Percentiles rank a stretch among this genome's conserved stretches.
phyloP scores from a whole-genome alignment of 225 moss, liverwort and hornwort species.

The Lunularia cruciata region DNA sequence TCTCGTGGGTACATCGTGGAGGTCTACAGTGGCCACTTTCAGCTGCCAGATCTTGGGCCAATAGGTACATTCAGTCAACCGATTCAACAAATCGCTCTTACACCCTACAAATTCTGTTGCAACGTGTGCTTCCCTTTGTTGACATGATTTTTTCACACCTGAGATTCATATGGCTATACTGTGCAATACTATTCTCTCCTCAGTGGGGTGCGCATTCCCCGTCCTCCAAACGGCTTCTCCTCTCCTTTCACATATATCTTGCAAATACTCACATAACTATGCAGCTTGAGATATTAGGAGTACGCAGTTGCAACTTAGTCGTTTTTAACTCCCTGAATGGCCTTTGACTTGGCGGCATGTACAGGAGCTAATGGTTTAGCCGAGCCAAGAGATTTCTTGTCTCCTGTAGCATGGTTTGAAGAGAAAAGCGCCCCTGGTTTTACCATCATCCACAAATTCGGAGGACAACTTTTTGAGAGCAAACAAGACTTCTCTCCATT shows the following conservation, averaged over 20 bases:
- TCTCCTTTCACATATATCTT: too few relatives aligned
- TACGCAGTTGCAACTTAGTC: background rate
- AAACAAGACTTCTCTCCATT: constrained; percentile 96
- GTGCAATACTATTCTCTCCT: too few relatives aligned
- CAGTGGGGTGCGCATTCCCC: too few relatives aligned
- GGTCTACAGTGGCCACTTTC: constrained; percentile 91
- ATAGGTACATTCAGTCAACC: constrained; percentile 52
- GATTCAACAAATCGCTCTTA: too few relatives aligned
- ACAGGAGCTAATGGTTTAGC: constrained; percentile 95
- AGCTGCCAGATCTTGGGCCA: constrained; percentile 89
- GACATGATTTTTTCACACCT: background rate
- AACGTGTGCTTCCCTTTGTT: background rate
- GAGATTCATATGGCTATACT: background rate
- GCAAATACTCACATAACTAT: too few relatives aligned
- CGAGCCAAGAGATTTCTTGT: constrained; percentile 81
- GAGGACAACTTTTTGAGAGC: constrained; percentile 84
- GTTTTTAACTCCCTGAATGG: background rate
- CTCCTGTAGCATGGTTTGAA: constrained; percentile 88
- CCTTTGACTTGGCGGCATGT: background rate
- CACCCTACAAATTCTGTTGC: too few relatives aligned
- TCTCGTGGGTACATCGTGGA: constrained; percentile 88
- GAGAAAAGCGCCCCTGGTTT: constrained; percentile 55
- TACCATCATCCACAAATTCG: constrained; percentile 88
- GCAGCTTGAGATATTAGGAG: background rate
- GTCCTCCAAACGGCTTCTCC: too few relatives aligned